Percentiles rank a stretch among this genome's conserved stretches.
Evolutionary conservation across 176 grass and related monocot genomes (phyloP).

Genomic region (Cenchrus americanus): DNA sequence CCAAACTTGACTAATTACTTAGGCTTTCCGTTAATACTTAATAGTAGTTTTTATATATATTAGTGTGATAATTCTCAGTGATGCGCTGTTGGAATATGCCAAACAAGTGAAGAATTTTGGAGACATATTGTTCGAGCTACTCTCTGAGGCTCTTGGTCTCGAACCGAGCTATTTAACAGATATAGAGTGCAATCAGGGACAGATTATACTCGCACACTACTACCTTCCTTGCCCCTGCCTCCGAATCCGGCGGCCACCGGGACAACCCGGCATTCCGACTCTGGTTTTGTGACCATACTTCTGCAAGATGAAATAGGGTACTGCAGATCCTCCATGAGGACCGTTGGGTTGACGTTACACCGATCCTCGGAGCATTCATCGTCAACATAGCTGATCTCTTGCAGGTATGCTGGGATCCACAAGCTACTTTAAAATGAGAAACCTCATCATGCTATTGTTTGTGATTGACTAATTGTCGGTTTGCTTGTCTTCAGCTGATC

Average conservation of each 20-base stretch:
- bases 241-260: slow-evolving; percentile 64
- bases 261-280: slow-evolving; percentile 62
- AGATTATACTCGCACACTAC: slow-evolving; percentile 60
- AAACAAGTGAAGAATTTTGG: slow-evolving; percentile 60
- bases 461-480: neutral
- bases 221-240: slow-evolving; percentile 72
- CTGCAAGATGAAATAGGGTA: slow-evolving; percentile 68
- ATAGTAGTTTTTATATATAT: neutral
- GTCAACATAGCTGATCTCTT: slow-evolving; percentile 59
- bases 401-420: slow-evolving; percentile 42
- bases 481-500: slow-evolving; percentile 44
- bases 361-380: slow-evolving; percentile 54
- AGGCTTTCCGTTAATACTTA: neutral
- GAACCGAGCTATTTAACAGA: slow-evolving; percentile 51
- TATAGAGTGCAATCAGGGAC: slow-evolving; percentile 65
- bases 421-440: neutral
- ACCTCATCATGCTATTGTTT: neutral
- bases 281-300: slow-evolving; percentile 61
- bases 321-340: slow-evolving; percentile 60
- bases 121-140: slow-evolving; percentile 50
- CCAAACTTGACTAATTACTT: neutral
- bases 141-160: slow-evolving; percentile 66
- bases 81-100: slow-evolving; percentile 44
- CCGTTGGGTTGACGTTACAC: slow-evolving; percentile 50
- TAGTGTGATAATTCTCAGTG: slow-evolving; percentile 29